Conservation (phyloP, 306 rosid genomes). For the Quercus gilva region DNA sequence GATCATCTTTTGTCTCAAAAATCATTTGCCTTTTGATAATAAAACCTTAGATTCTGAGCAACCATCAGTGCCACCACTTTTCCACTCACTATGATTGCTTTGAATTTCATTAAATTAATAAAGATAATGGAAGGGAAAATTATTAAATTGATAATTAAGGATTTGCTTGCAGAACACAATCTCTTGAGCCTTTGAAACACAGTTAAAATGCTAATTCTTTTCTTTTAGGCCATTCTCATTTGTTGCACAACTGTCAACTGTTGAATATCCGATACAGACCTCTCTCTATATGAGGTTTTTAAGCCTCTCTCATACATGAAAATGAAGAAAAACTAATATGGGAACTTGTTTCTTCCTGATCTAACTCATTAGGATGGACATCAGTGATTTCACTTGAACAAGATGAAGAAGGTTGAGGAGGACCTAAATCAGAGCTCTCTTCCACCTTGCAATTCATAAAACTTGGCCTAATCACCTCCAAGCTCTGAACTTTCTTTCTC, state of each 20-base stretch:
- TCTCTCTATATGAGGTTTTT: constrained; percentile 5
- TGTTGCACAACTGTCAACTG: constrained; percentile 3
- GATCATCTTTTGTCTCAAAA: constrained; percentile 27
- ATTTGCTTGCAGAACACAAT: constrained; percentile 18
- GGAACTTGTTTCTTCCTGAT: constrained; percentile 28
- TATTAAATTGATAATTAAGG: background rate
- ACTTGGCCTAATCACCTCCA: background rate
- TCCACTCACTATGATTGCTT: constrained; percentile 4
- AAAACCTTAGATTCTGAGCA: constrained; percentile 22
- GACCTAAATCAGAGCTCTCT: background rate
- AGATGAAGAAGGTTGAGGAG: constrained; percentile 39
- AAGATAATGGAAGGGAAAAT: background rate
- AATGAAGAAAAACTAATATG: background rate
- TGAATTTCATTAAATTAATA: constrained; percentile 13
- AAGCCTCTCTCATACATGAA: constrained; percentile 5
- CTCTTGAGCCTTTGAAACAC: constrained; percentile 4
- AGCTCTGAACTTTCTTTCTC: constrained; percentile 1
- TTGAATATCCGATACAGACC: background rate
- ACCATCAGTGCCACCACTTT: constrained; percentile 4
- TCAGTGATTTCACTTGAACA: constrained; percentile 32
- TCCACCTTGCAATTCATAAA: constrained; percentile 25
- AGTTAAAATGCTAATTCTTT: background rate
- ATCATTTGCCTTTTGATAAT: constrained; percentile 26
- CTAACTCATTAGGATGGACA: constrained; percentile 13
- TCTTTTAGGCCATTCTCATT: background rate